Conservation (phyloP, 1,284 basidiomycete genomes). For the Anthracocystis walkeri region DNA sequence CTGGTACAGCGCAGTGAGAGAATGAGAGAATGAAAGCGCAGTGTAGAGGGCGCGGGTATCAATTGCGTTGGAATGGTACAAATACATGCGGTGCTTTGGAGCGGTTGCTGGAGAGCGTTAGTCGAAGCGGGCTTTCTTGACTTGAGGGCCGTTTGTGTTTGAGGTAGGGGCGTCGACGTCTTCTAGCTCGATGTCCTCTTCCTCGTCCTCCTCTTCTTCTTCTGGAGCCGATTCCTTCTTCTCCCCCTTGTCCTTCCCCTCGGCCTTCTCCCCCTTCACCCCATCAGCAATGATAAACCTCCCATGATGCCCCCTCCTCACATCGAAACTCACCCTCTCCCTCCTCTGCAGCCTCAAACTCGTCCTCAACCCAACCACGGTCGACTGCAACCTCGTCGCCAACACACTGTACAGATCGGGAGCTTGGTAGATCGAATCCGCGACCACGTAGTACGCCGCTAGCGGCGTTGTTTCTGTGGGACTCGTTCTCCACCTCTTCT, state of each 20-base stretch:
- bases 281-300: conserved; percentile 38
- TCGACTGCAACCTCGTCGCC: conserved; percentile 57
- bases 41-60: conserved; percentile 20
- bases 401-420: conserved; percentile 63
- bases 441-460: conserved; percentile 62
- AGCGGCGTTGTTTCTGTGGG: conserved; percentile 36
- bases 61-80: conserved; percentile 10
- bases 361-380: conserved; percentile 48
- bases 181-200: conserved; percentile 21
- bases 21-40: neutral
- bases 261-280: no score
- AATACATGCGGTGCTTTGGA: conserved; percentile 1
- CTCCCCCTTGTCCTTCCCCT: neutral
- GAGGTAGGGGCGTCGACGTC: conserved; percentile 2
- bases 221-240: conserved; percentile 5
- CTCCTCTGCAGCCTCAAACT: conserved; percentile 46
- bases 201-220: conserved; percentile 13
- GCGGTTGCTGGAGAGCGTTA: neutral
- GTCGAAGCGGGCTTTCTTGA: conserved; percentile 31
- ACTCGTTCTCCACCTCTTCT: conserved; percentile 52
- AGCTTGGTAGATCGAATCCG: conserved; percentile 63
- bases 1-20: neutral
- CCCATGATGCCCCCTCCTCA: conserved; percentile 60
- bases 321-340: conserved; percentile 52
- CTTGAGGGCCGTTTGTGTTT: neutral